Base-by-base conservation (phyloP, 768 basidiomycete genomes). In the Panus rudis region DNA sequence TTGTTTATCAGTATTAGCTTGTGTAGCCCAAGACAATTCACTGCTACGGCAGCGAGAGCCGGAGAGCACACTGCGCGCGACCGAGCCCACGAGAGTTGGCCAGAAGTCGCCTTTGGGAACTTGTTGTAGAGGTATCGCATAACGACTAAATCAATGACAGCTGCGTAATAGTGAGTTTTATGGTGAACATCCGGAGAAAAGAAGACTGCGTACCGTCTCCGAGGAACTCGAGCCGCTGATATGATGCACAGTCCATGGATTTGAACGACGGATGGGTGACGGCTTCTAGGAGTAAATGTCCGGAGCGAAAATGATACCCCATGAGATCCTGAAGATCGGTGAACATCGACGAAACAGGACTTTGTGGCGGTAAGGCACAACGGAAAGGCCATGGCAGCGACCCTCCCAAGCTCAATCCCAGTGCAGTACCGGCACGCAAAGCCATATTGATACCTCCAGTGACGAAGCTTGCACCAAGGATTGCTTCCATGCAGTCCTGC, bases 401-500 rank as follows among this genome's bases (percentile, higher is more conserved):
- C 0, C 86, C 85, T 2, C 92, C 91, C 52, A 92, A 79, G 31
- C 78, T 75, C 27, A 94, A 59, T 0, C 80, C 79, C 17, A 94
- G 63, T 1, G 70, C 67, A 2, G 69, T 71, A 8, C 89, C 92
- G 3, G 77, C 63, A 6, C 63, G 70, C 42, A 94, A 63, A 2
- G 84, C 78, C 69, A 78, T 75, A 8, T 71, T 60, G 27, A 91
- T 76, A 0, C 89, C 86, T 4, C 88, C 91, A 2, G 76, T 69
- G 13, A 80, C 49, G 51, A 82, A 92, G 21, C 78, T 76, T 2
- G 86, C 90, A 10, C 89, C 92, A 3, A 93, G 64, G 4, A 79
- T 70, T 0, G 92, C 84, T 58, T 93, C 92, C 79, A 91, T 86
- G 55, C 84, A 90, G 55, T 93, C 91, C 55, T 89, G 86, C 49